Conservation (phyloP, 345 rosid genomes). For the Excoecaria agallocha region DNA sequence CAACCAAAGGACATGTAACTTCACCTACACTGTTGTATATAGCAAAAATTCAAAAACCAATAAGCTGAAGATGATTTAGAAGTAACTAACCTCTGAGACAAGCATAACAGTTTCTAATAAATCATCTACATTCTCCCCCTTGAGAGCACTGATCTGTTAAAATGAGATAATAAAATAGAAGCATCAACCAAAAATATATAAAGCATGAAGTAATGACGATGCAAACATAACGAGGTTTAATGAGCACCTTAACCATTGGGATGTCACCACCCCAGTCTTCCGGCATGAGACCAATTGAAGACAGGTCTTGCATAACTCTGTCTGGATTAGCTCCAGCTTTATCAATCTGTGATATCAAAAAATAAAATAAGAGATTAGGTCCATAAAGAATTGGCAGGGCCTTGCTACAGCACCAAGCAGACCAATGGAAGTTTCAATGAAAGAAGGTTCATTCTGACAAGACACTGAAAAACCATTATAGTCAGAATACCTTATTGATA, state of each 20-base stretch:
- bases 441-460: slow-evolving; percentile 15
- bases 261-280: slow-evolving; percentile 98
- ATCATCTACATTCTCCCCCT: slow-evolving; percentile 79
- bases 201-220: slow-evolving; percentile 24
- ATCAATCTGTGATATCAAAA: slow-evolving; percentile 63
- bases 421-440: slow-evolving; percentile 17
- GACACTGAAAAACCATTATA: slow-evolving; percentile 8
- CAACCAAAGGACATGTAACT: slow-evolving; percentile 3
- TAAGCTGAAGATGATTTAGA: background rate
- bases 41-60: slow-evolving; percentile 13
- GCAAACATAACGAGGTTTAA: slow-evolving; percentile 4
- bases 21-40: slow-evolving; percentile 1
- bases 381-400: slow-evolving; percentile 14
- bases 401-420: slow-evolving; percentile 14
- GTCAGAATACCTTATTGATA: slow-evolving; percentile 68
- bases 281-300: slow-evolving; percentile 93
- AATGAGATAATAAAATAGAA: slow-evolving; percentile 27
- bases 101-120: slow-evolving; percentile 95
- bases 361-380: background rate
- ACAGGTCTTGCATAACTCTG: slow-evolving; percentile 96
- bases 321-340: slow-evolving; percentile 97
- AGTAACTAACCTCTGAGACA: slow-evolving; percentile 85
- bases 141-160: slow-evolving; percentile 93
- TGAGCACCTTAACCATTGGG: slow-evolving; percentile 88
- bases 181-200: slow-evolving; percentile 16